Conservation (phyloP, 306 rosid species). For the Vicia sativa region DNA sequence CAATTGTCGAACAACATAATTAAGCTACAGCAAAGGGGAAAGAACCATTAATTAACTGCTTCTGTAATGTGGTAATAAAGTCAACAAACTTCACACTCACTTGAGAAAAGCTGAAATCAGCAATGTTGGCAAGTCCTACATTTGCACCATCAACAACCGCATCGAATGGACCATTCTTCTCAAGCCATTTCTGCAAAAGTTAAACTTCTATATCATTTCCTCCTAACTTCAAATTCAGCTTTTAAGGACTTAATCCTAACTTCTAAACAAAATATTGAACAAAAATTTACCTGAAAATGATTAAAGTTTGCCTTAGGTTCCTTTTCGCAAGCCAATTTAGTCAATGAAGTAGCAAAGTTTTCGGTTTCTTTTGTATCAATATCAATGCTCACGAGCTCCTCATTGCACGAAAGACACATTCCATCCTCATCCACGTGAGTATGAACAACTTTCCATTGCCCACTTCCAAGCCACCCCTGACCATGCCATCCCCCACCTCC, state of each 20-base stretch:
- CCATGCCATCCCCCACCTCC: slow-evolving; percentile 99
- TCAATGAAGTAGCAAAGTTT: slow-evolving; percentile 69
- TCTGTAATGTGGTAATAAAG: slow-evolving; percentile 28
- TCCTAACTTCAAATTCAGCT: background rate
- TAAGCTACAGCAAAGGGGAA: slow-evolving; percentile 65
- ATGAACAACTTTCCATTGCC: slow-evolving; percentile 72
- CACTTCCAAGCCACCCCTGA: slow-evolving; percentile 92
- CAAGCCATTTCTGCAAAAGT: slow-evolving; percentile 83
- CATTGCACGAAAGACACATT: slow-evolving; percentile 57
- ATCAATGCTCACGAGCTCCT: slow-evolving; percentile 85
- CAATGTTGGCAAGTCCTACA: slow-evolving; percentile 56
- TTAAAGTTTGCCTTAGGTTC: slow-evolving; percentile 59
- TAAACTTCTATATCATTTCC: slow-evolving; percentile 55
- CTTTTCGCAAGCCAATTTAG: slow-evolving; percentile 64
- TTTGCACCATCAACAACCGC: slow-evolving; percentile 96
- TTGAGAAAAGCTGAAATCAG: slow-evolving; percentile 61
- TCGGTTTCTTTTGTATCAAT: slow-evolving; percentile 83
- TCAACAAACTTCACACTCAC: slow-evolving; percentile 47
- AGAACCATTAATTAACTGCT: slow-evolving; percentile 38
- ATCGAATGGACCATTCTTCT: slow-evolving; percentile 79
- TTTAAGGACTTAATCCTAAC: no score
- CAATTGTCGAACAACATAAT: slow-evolving; percentile 57
- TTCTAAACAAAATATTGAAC: slow-evolving; percentile 37
- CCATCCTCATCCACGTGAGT: slow-evolving; percentile 68
- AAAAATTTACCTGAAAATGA: slow-evolving; percentile 64